Evolutionary conservation across 2,329 filamentous ascomycete species (phyloP).

Genomic region (Penicillium polonicum): DNA sequence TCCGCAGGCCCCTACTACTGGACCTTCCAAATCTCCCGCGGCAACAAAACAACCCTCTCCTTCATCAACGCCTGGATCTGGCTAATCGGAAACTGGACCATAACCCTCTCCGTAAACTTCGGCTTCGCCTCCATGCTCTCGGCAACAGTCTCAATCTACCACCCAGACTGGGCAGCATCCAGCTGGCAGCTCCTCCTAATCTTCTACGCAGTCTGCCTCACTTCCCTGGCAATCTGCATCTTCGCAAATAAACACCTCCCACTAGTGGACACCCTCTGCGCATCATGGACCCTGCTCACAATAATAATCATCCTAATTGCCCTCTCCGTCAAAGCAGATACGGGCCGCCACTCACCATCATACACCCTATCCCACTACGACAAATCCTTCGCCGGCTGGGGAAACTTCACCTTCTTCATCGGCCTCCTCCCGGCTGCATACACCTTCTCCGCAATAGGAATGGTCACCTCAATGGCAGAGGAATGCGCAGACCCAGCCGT

Average conservation of each 20-base stretch:
- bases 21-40: constrained; percentile 50
- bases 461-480: constrained; percentile 63
- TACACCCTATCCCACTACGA: constrained; percentile 60
- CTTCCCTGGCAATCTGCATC: constrained; percentile 64
- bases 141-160: constrained; percentile 54
- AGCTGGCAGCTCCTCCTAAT: constrained; percentile 69
- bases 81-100: constrained; percentile 55
- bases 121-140: constrained; percentile 56
- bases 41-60: constrained; percentile 48
- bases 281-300: constrained; percentile 55
- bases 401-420: constrained; percentile 61
- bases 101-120: constrained; percentile 56
- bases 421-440: constrained; percentile 60
- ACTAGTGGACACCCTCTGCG: constrained; percentile 59
- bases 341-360: constrained; percentile 52
- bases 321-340: constrained; percentile 55
- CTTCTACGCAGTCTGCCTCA: constrained; percentile 66
- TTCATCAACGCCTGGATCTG: constrained; percentile 56
- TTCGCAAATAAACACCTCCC: constrained; percentile 68
- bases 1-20: constrained; percentile 56
- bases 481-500: constrained; percentile 54
- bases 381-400: constrained; percentile 57
- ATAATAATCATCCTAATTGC: constrained; percentile 60
- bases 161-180: constrained; percentile 53
- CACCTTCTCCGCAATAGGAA: constrained; percentile 60